These are phyloP conservation scores for Capsella rubella DNA, from an alignment of 441 rosid species.

Conservation along the genomic window DNA sequence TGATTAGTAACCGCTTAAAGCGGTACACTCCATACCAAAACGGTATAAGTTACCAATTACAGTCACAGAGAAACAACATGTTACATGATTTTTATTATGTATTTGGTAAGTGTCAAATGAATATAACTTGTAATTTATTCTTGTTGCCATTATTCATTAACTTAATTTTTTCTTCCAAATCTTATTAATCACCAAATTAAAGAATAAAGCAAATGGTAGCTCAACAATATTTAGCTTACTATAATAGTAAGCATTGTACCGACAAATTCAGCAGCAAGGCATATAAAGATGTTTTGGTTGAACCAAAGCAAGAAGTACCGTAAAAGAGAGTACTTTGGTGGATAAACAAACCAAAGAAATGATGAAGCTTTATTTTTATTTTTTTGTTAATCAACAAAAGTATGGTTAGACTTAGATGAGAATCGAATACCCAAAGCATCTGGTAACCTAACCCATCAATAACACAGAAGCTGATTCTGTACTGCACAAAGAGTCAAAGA, in stretches of 20 bases:
- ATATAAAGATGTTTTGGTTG: constrained; percentile 27
- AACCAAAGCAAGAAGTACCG: constrained; percentile 37
- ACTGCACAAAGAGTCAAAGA: constrained; percentile 2
- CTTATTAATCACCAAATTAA: too few species aligned
- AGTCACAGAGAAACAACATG: too few species aligned
- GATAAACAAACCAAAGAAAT: constrained; percentile 42
- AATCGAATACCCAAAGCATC: constrained; percentile 30
- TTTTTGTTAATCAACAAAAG: constrained; percentile 12
- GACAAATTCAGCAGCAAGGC: constrained; percentile 17
- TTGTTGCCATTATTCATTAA: too few species aligned
- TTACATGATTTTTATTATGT: too few species aligned
- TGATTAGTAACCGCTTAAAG: too few species aligned
- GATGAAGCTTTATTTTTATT: background rate
- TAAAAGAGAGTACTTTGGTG: constrained; percentile 36
- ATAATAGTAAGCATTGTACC: background rate
- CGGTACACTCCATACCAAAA: too few species aligned
- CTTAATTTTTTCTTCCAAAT: too few species aligned
- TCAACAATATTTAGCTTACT: constrained; percentile 18
- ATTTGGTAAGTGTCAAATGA: too few species aligned
- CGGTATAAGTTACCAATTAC: too few species aligned
- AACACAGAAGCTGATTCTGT: constrained; percentile 34
- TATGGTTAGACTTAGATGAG: constrained; percentile 25
- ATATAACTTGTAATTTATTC: too few species aligned
- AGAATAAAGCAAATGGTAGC: constrained; percentile 21
- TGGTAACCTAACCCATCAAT: constrained; percentile 40